A percentile compares a stretch with the other conserved stretches of the same genome.
Conservation (phyloP, 345 rosid species). For the Pugionium cornutum region DNA sequence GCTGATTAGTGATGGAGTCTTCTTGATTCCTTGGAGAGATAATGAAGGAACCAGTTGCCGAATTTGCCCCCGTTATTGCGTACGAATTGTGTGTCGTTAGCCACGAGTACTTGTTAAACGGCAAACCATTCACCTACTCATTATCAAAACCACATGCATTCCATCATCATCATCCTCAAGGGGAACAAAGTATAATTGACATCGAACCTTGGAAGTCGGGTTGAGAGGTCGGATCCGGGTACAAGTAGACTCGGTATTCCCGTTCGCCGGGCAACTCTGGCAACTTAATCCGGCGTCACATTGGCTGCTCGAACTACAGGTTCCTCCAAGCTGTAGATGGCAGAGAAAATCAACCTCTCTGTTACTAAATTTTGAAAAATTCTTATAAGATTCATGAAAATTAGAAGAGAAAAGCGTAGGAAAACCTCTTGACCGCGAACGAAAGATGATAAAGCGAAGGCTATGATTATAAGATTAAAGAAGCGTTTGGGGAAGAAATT, state of each 20-base stretch:
- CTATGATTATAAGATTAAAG: conserved; percentile 31
- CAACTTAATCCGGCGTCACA: conserved; percentile 87
- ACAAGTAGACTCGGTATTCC: conserved; percentile 81
- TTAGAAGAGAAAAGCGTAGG: background rate
- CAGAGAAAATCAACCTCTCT: background rate
- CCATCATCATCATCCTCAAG: background rate
- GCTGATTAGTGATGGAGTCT: conserved; percentile 77
- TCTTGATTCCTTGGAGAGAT: conserved; percentile 77
- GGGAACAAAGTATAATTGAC: background rate
- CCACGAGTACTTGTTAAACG: conserved; percentile 90
- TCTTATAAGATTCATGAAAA: background rate
- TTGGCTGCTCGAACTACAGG: conserved; percentile 55
- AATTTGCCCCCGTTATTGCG: conserved; percentile 49
- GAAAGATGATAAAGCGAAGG: conserved; percentile 30
- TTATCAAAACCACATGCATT: conserved; percentile 43
- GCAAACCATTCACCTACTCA: conserved; percentile 72
- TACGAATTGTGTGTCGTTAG: conserved; percentile 89
- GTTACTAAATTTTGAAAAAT: background rate
- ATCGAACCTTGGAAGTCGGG: conserved; percentile 71
- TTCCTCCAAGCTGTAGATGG: conserved; percentile 69
- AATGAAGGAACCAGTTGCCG: conserved; percentile 50
- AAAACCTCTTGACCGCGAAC: conserved; percentile 45
- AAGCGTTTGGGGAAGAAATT: conserved; percentile 4
- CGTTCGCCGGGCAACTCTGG: conserved; percentile 64
- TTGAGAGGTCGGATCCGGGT: conserved; percentile 62